Evolutionary conservation across 345 rosid genomes (phyloP).

Genomic region (Salix brachista): DNA sequence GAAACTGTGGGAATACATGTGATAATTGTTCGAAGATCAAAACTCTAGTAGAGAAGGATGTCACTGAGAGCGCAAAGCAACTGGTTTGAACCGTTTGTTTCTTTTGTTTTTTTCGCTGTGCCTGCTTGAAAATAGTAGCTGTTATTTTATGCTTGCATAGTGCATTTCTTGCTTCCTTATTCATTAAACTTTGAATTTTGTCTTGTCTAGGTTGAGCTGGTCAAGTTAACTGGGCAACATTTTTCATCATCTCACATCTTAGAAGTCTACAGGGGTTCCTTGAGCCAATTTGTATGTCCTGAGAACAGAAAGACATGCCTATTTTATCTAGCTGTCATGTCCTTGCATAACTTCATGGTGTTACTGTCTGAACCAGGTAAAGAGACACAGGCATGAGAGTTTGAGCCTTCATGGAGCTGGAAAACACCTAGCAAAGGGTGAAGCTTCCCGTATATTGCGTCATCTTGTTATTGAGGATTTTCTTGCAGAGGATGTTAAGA

Average conservation of each 20-base stretch:
- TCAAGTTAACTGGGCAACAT: constrained; percentile 67
- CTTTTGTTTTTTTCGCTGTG: not conserved
- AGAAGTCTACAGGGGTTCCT: constrained; percentile 95
- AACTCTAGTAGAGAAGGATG: constrained; percentile 75
- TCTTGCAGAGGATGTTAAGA: constrained; percentile 87
- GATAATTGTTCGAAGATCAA: constrained; percentile 76
- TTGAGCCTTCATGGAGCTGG: constrained; percentile 91
- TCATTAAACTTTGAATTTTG: not conserved
- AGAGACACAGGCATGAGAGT: constrained; percentile 75
- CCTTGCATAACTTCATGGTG: constrained; percentile 11
- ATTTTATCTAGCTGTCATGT: constrained; percentile 1
- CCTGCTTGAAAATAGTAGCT: not conserved
- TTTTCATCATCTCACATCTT: constrained; percentile 82
- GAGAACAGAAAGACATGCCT: not conserved
- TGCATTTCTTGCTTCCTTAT: not conserved
- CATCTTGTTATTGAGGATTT: constrained; percentile 80
- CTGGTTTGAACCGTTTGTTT: constrained; percentile 47
- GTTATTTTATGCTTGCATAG: not conserved
- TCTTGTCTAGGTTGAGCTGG: constrained; percentile 75
- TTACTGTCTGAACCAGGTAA: constrained; percentile 54
- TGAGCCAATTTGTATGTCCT: constrained; percentile 67
- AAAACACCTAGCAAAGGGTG: constrained; percentile 70
- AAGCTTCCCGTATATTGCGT: constrained; percentile 79
- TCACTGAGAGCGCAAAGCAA: constrained; percentile 73
- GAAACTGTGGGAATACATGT: constrained; percentile 74